These are phyloP conservation scores for Gossypium gossypioides DNA, from an alignment of 441 rosid species.

Conservation along the genomic window DNA sequence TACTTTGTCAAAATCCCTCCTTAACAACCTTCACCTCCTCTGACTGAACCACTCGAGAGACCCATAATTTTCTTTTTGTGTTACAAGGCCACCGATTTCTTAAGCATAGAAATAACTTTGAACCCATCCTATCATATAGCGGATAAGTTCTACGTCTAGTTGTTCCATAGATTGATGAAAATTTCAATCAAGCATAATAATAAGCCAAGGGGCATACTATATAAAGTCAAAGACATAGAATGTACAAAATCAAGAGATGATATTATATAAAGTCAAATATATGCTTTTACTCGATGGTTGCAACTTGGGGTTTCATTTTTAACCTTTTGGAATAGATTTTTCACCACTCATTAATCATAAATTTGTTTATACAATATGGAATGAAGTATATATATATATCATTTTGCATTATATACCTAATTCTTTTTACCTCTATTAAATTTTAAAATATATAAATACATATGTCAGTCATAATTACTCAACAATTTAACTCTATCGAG, in stretches of 20 bases:
- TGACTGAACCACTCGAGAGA: no score
- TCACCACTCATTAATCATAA: background rate
- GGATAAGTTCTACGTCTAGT: no score
- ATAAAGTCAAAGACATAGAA: background rate
- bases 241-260: background rate
- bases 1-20: no score
- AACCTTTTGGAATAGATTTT: background rate
- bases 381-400: background rate
- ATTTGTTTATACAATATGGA: background rate
- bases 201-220: no score
- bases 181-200: no score
- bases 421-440: background rate
- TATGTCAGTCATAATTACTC: slow-evolving; percentile 6
- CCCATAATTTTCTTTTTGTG: no score
- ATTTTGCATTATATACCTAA: background rate
- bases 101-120: no score
- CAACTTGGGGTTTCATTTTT: background rate
- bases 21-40: no score
- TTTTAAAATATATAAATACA: background rate
- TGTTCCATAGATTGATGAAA: no score
- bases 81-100: no score
- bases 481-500: slow-evolving; percentile 4
- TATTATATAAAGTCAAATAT: background rate
- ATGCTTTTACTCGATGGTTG: background rate
- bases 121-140: no score